These are phyloP conservation scores for Botryotinia narcissicola DNA, from an alignment of 2,329 filamentous ascomycete species.

Conservation along the genomic window DNA sequence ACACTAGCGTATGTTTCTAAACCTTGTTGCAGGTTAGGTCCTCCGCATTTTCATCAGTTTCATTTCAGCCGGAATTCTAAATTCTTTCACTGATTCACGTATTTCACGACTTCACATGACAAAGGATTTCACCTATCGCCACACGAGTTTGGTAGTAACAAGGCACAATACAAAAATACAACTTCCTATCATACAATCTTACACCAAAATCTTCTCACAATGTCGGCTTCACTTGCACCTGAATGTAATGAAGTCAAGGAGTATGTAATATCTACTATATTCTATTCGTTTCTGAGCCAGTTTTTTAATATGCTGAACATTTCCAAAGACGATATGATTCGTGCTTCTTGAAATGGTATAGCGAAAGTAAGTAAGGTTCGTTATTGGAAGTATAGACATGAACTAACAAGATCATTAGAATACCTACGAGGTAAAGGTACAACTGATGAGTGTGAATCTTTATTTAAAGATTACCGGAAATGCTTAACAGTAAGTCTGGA, in stretches of 20 bases:
- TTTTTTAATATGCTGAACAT: constrained; percentile 9
- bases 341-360: constrained; percentile 99
- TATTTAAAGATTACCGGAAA: constrained; percentile 86
- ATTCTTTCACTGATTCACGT: not conserved
- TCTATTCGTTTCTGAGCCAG: not conserved
- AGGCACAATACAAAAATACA: not conserved
- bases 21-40: constrained; percentile 14
- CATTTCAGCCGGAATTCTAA: not conserved
- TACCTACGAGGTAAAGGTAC: constrained; percentile 83
- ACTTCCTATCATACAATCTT: not conserved
- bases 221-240: constrained; percentile 92
- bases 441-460: constrained; percentile 75
- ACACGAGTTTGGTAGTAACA: not conserved
- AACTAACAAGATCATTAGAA: constrained; percentile 52
- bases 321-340: constrained; percentile 79
- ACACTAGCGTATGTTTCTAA: not conserved
- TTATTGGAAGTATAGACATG: constrained; percentile 24
- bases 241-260: constrained; percentile 97
- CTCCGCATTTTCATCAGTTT: constrained; percentile 14
- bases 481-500: constrained; percentile 69
- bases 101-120: constrained; percentile 11
- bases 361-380: constrained; percentile 70
- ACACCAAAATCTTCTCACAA: constrained; percentile 42
- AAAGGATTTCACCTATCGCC: not conserved
- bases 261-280: constrained; percentile 49